Base-by-base conservation (phyloP, 108 stramenopile species). In the Cyclotella choctawhatcheeana region DNA sequence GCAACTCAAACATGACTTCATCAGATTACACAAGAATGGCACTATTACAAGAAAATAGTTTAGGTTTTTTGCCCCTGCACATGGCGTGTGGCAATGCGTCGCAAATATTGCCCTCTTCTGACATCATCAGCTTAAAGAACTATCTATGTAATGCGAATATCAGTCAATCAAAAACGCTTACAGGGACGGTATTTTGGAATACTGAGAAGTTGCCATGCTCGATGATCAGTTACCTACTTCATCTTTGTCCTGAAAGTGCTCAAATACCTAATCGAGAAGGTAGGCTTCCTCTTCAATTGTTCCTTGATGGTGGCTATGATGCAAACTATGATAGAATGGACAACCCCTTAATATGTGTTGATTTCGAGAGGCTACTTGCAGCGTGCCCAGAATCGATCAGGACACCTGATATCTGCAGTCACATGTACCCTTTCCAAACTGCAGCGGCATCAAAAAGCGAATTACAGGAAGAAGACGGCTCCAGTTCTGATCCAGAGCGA, bases 21-120 rank as follows among this genome's bases (percentile, higher is more conserved):
- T 17, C 30, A 32, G n/a, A 3, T 7, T 56, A 7, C 25, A 2
- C 3, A 16, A 33, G 33, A 60, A n/a, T n/a, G 58, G 45, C 25
- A 27, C 17, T 69, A 20, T 44, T 37, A 7, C 33, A 68, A 69
- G 54, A 45, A 64, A 45, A 69, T 50, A 67, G 27, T 20, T 44
- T 34, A 51, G 76, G 68, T 25, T 44, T 69, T 56, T 63, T 69
- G 62, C 76, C 76, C 2, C 76, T 77, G 10, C 76, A 77, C 47
- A 64, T 44, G 76, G 68, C 62, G 14, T 76, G 75, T 44, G 51
- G 63, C 8, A 52, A 69, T 45, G 56, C 53, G 20, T 34, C 44
- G 13, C 3, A 14, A 22, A 44, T 58, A 2, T 12, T 60, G 22
- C 16, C 56, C 33, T 60, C 55, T 18, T 24, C 16, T 29, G 0